Conservation (phyloP, 331 rosid species). For the Malus hybrid region DNA sequence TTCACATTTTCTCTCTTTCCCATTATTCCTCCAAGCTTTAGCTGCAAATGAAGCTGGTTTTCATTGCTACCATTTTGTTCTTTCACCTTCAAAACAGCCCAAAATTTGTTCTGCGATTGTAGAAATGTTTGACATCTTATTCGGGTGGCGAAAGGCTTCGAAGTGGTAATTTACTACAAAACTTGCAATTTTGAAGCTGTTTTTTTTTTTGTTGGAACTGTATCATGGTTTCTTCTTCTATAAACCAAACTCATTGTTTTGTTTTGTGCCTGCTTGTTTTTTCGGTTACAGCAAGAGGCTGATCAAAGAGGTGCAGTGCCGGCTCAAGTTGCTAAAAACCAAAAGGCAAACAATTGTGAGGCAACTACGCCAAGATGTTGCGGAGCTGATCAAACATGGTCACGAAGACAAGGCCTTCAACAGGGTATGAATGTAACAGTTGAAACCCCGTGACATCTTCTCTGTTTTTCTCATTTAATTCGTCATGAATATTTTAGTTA, state of each 20-base stretch:
- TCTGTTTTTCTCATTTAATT: not conserved
- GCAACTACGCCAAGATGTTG: slow-evolving; percentile 47
- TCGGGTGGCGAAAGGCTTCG: slow-evolving; percentile 86
- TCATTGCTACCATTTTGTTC: not conserved
- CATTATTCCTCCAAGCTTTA: not conserved
- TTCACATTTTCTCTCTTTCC: not conserved
- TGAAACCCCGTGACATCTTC: not conserved
- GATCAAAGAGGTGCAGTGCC: slow-evolving; percentile 43
- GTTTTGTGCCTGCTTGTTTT: not conserved
- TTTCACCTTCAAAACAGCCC: slow-evolving; percentile 5
- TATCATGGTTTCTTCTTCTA: not conserved
- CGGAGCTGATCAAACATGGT: slow-evolving; percentile 44
- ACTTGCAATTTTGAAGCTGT: not conserved
- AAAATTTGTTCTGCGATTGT: not conserved
- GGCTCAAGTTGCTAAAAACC: slow-evolving; percentile 53
- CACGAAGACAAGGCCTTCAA: slow-evolving; percentile 41
- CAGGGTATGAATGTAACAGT: slow-evolving; percentile 29
- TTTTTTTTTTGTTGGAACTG: not conserved
- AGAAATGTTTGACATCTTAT: slow-evolving; percentile 61
- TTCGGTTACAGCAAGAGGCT: slow-evolving; percentile 43
- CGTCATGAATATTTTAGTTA: too few species aligned
- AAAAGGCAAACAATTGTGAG: slow-evolving; percentile 43
- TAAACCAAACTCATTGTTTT: not conserved
- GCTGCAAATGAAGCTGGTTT: not conserved
- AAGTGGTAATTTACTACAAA: slow-evolving; percentile 39